Percentiles rank a stretch among this genome's conserved stretches.
phyloP scores from a whole-genome alignment of 352 stramenopile species.

The Peronospora destructor region DNA sequence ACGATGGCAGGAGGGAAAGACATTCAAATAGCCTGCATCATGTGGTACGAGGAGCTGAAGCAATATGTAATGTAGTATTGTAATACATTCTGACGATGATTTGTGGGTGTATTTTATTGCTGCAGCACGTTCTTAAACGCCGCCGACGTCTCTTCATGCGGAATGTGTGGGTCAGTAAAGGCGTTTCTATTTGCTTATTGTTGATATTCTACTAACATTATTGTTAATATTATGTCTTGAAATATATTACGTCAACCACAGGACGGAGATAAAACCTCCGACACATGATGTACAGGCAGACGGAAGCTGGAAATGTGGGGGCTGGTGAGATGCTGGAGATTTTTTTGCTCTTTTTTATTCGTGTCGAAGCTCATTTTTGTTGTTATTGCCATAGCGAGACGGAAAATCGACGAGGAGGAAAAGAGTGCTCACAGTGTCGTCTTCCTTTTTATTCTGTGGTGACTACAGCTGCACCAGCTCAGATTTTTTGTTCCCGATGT shows the following conservation, averaged over 20 bases:
- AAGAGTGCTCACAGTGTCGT: constrained; percentile 53
- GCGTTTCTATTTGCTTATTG: background rate
- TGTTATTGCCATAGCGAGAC: constrained; percentile 27
- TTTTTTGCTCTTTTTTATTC: background rate
- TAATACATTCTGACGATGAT: constrained; percentile 2
- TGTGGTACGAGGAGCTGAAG: constrained; percentile 32
- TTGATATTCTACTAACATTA: constrained; percentile 1
- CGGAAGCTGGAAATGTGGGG: constrained; percentile 65
- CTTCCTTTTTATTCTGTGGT: constrained; percentile 59
- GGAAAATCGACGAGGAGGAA: constrained; percentile 52
- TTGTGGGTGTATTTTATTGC: constrained; percentile 1
- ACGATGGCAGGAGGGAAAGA: constrained; percentile 51
- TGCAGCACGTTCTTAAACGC: constrained; percentile 67
- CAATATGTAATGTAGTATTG: background rate
- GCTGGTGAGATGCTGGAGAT: constrained; percentile 36
- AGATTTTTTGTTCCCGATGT: constrained; percentile 75
- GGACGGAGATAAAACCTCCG: constrained; percentile 50
- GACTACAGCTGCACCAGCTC: constrained; percentile 53
- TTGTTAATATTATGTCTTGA: background rate
- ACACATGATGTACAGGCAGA: constrained; percentile 63
- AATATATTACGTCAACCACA: constrained; percentile 12
- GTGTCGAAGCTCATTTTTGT: background rate
- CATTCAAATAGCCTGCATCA: constrained; percentile 45
- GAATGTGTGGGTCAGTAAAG: constrained; percentile 59
- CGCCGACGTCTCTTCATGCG: constrained; percentile 42